Evolutionary conservation across 129 eudicot species (phyloP).

Genomic region (Pulicaria dysenterica): DNA sequence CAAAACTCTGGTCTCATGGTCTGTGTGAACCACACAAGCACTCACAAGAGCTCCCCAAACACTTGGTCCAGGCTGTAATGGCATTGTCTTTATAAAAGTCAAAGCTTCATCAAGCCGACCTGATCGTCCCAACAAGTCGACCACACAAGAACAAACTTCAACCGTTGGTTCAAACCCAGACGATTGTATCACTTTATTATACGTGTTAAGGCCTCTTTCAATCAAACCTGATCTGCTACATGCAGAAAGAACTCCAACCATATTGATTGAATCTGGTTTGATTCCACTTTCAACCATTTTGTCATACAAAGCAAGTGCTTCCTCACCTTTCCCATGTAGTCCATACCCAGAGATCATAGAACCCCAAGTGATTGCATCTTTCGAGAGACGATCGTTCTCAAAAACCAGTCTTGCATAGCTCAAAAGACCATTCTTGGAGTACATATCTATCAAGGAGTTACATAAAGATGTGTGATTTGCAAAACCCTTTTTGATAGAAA

Average conservation of each 20-base stretch:
- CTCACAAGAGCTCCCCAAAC: conserved; percentile 75
- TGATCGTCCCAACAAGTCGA: conserved; percentile 56
- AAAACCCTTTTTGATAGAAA: conserved; percentile 40
- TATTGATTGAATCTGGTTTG: conserved; percentile 50
- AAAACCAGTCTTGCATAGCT: conserved; percentile 46
- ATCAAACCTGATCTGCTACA: conserved; percentile 63
- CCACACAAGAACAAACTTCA: conserved; percentile 73
- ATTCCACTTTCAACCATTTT: conserved; percentile 51
- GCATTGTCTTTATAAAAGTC: conserved; percentile 55
- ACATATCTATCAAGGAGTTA: conserved; percentile 59
- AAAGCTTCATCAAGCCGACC: conserved; percentile 58
- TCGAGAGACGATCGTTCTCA: conserved; percentile 40
- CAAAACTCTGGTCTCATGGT: conserved; percentile 47
- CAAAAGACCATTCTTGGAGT: conserved; percentile 66
- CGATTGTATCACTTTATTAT: conserved; percentile 26
- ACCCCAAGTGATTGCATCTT: conserved; percentile 64
- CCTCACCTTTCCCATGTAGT: conserved; percentile 62
- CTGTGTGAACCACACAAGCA: conserved; percentile 43
- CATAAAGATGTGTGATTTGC: conserved; percentile 45
- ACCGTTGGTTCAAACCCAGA: conserved; percentile 46
- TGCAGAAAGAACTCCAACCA: conserved; percentile 74
- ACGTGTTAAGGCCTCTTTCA: conserved; percentile 48
- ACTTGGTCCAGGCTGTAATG: conserved; percentile 59
- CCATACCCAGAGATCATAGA: conserved; percentile 62
- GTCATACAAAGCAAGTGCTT: conserved; percentile 51